These are phyloP conservation scores for Fusarium caatingaense DNA, from an alignment of 2,329 filamentous ascomycete species.

Conservation along the genomic window DNA sequence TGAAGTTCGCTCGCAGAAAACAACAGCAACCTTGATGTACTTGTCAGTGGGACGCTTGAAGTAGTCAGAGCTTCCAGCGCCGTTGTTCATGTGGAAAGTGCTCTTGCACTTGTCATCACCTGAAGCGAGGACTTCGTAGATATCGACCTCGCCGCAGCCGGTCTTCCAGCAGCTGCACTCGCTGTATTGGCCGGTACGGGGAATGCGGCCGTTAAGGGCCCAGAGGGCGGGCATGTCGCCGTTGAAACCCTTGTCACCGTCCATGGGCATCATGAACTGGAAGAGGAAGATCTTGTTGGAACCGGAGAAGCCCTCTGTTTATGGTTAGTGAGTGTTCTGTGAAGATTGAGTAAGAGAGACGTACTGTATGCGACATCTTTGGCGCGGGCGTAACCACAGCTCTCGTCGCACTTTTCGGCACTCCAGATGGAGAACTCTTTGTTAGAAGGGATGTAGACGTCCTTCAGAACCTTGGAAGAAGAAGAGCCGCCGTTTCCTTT, in stretches of 20 bases:
- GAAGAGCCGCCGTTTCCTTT: conserved; percentile 54
- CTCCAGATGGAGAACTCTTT: conserved; percentile 61
- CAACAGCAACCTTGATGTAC: conserved; percentile 72
- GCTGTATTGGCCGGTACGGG: conserved; percentile 76
- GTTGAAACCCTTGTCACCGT: conserved; percentile 63
- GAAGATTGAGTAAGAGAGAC: conserved; percentile 10
- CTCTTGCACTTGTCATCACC: conserved; percentile 76
- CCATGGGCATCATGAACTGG: conserved; percentile 77
- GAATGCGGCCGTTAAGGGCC: conserved; percentile 79
- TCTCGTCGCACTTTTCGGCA: conserved; percentile 55
- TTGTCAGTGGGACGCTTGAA: conserved; percentile 71
- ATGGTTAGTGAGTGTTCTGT: conserved; percentile 6
- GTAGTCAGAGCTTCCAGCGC: conserved; percentile 76
- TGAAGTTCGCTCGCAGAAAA: conserved; percentile 65
- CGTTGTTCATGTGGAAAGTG: conserved; percentile 73
- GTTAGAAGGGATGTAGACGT: conserved; percentile 55
- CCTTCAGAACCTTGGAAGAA: conserved; percentile 54
- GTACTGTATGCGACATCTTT: conserved; percentile 59
- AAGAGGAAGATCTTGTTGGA: conserved; percentile 78
- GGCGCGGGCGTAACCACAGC: conserved; percentile 59
- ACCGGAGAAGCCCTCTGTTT: conserved; percentile 75
- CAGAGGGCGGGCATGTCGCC: conserved; percentile 79
- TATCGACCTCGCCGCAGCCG: conserved; percentile 79
- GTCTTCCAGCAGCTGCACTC: conserved; percentile 78
- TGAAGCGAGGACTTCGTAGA: conserved; percentile 75